Evolutionary conservation across 1,284 basidiomycete species (phyloP).

Genomic region (Melampsora americana): DNA sequence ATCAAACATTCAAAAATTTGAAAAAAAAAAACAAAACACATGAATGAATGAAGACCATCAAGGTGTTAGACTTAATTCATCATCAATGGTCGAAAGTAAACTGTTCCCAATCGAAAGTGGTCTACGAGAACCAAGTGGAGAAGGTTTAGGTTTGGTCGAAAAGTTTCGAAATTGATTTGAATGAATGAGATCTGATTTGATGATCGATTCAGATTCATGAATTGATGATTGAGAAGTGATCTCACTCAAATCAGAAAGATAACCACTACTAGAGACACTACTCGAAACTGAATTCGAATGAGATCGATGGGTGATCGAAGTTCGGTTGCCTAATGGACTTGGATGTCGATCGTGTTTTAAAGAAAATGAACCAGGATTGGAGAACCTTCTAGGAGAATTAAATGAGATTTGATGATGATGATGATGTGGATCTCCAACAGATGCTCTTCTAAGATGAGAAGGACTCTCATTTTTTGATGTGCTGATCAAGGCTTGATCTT

Average conservation of each 20-base stretch:
- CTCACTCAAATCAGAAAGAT: background rate
- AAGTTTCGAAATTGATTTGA: background rate
- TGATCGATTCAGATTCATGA: background rate
- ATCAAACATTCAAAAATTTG: too few relatives aligned
- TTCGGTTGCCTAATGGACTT: background rate
- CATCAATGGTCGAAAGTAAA: background rate
- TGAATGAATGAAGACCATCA: too few relatives aligned
- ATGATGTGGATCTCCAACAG: background rate
- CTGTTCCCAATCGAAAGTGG: background rate
- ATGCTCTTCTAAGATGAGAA: background rate
- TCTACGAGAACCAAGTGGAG: background rate
- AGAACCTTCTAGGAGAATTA: background rate
- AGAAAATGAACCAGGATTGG: background rate
- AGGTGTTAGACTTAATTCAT: background rate
- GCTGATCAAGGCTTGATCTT: too few relatives aligned
- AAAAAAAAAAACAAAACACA: too few relatives aligned
- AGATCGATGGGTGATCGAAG: background rate
- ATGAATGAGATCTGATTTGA: background rate
- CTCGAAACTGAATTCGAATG: background rate
- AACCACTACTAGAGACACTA: background rate
- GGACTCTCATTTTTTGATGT: background rate
- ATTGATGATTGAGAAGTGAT: background rate
- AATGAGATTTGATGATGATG: background rate
- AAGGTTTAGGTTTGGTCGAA: background rate
- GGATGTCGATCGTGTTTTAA: background rate